Evolutionary conservation across 768 basidiomycete species (phyloP).

Genomic region (Leccinum incarnatum): DNA sequence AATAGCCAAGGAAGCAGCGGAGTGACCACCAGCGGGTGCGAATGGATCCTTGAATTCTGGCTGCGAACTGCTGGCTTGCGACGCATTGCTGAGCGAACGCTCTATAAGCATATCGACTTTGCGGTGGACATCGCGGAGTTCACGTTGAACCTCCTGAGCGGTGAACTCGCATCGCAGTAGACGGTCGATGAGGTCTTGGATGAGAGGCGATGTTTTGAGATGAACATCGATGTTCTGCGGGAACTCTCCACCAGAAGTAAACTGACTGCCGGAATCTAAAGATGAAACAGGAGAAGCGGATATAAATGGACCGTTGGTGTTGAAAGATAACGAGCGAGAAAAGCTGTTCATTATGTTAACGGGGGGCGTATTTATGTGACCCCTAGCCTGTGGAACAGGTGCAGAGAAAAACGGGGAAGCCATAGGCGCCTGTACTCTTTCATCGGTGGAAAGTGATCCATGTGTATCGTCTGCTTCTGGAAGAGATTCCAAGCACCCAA

Average conservation of each 20-base stretch:
- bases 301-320: conserved; percentile 43
- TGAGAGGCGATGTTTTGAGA: conserved; percentile 70
- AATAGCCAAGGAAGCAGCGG: conserved; percentile 37
- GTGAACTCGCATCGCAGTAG: conserved; percentile 68
- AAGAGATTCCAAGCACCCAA: conserved; percentile 50
- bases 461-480: conserved; percentile 56
- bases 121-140: conserved; percentile 69
- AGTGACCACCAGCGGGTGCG: conserved; percentile 40
- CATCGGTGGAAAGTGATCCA: conserved; percentile 30
- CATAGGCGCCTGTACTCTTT: conserved; percentile 25
- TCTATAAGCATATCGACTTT: conserved; percentile 79
- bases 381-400: conserved; percentile 38
- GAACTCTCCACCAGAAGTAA: conserved; percentile 47
- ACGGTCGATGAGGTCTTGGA: conserved; percentile 75
- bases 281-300: conserved; percentile 81
- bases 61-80: conserved; percentile 32
- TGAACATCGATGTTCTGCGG: conserved; percentile 62
- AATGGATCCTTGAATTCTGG: conserved; percentile 88
- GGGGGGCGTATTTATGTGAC: conserved; percentile 46
- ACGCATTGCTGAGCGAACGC: conserved; percentile 43
- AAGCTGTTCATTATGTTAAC: conserved; percentile 33
- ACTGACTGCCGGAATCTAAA: conserved; percentile 68
- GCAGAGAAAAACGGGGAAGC: conserved; percentile 39
- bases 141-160: conserved; percentile 69
- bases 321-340: conserved; percentile 43